A percentile compares a stretch with the other conserved stretches of the same genome.
Conservation (phyloP, 2,329 filamentous ascomycete genomes). For the Xylaria sp. region DNA sequence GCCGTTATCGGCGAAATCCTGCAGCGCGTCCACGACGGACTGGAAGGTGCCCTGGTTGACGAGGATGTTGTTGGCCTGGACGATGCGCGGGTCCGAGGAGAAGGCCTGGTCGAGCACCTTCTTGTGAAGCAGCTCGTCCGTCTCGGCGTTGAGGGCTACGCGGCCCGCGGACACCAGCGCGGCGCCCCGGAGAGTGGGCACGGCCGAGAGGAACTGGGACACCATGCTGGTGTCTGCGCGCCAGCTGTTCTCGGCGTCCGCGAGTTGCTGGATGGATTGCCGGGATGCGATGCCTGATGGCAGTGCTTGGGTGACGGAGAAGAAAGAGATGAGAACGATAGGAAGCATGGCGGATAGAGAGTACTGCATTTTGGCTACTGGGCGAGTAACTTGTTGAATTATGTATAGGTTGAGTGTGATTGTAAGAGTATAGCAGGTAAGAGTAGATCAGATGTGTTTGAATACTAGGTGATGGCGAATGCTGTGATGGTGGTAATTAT, state of each 20-base stretch:
- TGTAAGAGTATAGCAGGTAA: neutral
- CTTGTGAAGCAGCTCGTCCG: conserved; percentile 36
- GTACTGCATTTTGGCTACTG: conserved; percentile 29
- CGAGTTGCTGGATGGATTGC: conserved; percentile 16
- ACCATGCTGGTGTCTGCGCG: conserved; percentile 27
- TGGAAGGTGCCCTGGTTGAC: conserved; percentile 34
- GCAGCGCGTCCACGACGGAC: conserved; percentile 32
- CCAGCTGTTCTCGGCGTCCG: conserved; percentile 34
- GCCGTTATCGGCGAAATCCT: conserved; percentile 20
- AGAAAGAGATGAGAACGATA: conserved; percentile 16
- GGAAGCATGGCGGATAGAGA: conserved; percentile 16
- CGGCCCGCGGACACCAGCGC: conserved; percentile 21
- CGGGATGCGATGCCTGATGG: neutral
- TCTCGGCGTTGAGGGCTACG: conserved; percentile 33
- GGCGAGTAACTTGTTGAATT: neutral
- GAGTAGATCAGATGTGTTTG: neutral
- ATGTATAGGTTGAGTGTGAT: neutral
- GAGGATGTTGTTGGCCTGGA: conserved; percentile 28
- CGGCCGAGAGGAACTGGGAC: conserved; percentile 35
- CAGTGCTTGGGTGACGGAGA: conserved; percentile 17
- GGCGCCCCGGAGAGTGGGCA: conserved; percentile 16
- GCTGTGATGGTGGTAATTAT: conserved; percentile 17
- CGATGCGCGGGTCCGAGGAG: conserved; percentile 12
- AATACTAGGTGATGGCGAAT: neutral
- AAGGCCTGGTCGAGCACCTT: conserved; percentile 30